phyloP scores from a whole-genome alignment of 805 yeast genomes.

The Ogataea neopini region DNA sequence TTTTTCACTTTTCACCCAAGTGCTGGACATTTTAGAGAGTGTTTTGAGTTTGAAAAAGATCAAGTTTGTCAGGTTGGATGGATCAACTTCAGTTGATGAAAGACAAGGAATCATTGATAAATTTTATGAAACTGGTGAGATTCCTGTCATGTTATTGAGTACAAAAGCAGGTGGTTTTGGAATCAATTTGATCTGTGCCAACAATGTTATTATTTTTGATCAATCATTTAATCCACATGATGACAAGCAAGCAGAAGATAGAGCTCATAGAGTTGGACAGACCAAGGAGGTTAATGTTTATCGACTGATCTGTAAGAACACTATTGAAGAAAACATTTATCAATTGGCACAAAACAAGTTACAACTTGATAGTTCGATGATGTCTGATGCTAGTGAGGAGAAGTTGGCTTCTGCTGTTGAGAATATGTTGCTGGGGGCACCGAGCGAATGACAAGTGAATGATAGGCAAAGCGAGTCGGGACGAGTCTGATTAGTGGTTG shows the following conservation, averaged over 20 bases:
- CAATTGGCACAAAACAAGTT: slow-evolving; percentile 87
- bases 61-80: slow-evolving; percentile 84
- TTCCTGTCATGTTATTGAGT: slow-evolving; percentile 84
- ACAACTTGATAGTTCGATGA: slow-evolving; percentile 73
- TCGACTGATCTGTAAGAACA: slow-evolving; percentile 67
- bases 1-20: slow-evolving; percentile 91
- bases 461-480: neutral
- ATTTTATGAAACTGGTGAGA: slow-evolving; percentile 76
- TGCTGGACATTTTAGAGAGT: slow-evolving; percentile 81
- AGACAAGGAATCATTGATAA: slow-evolving; percentile 90
- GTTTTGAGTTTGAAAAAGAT: slow-evolving; percentile 64
- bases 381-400: slow-evolving; percentile 51
- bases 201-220: slow-evolving; percentile 86
- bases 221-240: slow-evolving; percentile 98
- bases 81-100: slow-evolving; percentile 89
- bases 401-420: slow-evolving; percentile 55
- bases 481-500: no score
- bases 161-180: slow-evolving; percentile 99
- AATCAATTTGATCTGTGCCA: slow-evolving; percentile 93
- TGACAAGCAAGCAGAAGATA: slow-evolving; percentile 97
- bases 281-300: slow-evolving; percentile 70
- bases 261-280: slow-evolving; percentile 98
- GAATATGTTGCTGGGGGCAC: slow-evolving; percentile 44
- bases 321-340: slow-evolving; percentile 88
- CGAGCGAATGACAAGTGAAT: neutral